A percentile compares a stretch with the other conserved stretches of the same genome.
Evolutionary conservation across 2,329 filamentous ascomycete genomes (phyloP).

Genomic region (Xylariaceae sp.): DNA sequence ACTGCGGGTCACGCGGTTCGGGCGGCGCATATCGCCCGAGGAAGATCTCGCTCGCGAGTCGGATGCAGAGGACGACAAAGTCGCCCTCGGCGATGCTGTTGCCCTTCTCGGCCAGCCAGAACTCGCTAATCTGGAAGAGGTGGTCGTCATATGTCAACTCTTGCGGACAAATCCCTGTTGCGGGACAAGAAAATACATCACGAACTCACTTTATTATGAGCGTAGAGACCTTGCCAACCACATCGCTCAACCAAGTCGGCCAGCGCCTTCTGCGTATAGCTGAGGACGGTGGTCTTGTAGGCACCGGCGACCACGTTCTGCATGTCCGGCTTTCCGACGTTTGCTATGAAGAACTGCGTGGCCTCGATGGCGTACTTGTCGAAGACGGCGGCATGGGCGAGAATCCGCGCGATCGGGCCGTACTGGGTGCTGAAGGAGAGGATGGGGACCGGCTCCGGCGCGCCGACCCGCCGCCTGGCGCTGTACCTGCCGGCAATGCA

Average conservation of each 20-base stretch:
- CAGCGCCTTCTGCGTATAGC: slow-evolving; percentile 4
- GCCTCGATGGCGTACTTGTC: slow-evolving; percentile 3
- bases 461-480: slow-evolving; percentile 1
- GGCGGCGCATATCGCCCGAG: slow-evolving; percentile 3
- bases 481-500: slow-evolving; percentile 3
- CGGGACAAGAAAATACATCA: slow-evolving; percentile 1
- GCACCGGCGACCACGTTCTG: slow-evolving; percentile 2
- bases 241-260: slow-evolving; percentile 3
- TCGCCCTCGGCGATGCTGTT: slow-evolving; percentile 1
- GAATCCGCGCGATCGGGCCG: slow-evolving; percentile 3
- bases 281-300: slow-evolving; percentile 3
- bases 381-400: slow-evolving; percentile 3
- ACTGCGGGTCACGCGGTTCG: slow-evolving; percentile 2
- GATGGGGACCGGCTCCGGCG: slow-evolving; percentile 1
- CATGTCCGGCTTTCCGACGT: slow-evolving; percentile 3
- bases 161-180: slow-evolving; percentile 1
- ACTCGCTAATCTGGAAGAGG: too few species aligned
- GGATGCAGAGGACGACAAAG: slow-evolving; percentile 2
- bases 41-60: slow-evolving; percentile 3
- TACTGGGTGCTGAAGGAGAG: slow-evolving; percentile 4
- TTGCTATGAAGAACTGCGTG: slow-evolving; percentile 2
- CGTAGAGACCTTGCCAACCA: slow-evolving; percentile 4
- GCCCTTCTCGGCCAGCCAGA: slow-evolving; percentile 2
- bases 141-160: slow-evolving; percentile 1
- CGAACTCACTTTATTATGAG: slow-evolving; percentile 3